Evolutionary conservation across 1,284 basidiomycete species (phyloP), one percentile per base, ranked within the genome.

Genomic region (Sanghuangporus baumii): DNA sequence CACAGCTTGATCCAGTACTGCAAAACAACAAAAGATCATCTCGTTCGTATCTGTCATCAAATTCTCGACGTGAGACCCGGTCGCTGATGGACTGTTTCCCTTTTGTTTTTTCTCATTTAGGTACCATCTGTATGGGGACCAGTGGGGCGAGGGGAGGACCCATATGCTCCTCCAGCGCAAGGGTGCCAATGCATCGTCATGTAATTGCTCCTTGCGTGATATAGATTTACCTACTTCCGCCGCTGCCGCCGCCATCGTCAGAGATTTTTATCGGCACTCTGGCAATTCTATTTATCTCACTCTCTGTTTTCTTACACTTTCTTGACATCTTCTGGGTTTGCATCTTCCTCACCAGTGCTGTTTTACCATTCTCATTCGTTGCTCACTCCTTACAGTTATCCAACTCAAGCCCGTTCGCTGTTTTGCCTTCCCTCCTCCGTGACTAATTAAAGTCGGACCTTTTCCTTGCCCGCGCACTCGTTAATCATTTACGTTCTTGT

Each of bases 41-140:
- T 96, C 66, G 90, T 93, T 71, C 69, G 85, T 79, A 41, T 34
- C 61, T 59, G 40, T 62, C 50, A 58, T 61, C 60, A 54, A 31
- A 54, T 37, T 26, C 16, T 31, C 31, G 16, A n/a, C 16, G 26
- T 31, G 36, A 37, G 52, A 37, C 16, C 31, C 31, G 26, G 16
- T 54, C 16, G 16, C 56, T 50, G 51, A 43, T 37, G 55, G 31
- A 48, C 48, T 14, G 18, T 50, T 61, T 54, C 2, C 4, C 55
- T 56, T 57, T 52, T 62, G 40, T 47, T 31, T 18, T 57, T 65
- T 62, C 20, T 16, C 16, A 46, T 46, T 50, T 62, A 92, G 90
- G 84, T 93, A 51, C 93, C 94, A 3, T 91, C 88, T 38, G 88
- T 96, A 48, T 97, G 96, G 96, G 95, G 96, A n/a, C 89, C 91